These are phyloP conservation scores for Castanospermum australe DNA, from an alignment of 306 rosid genomes.

Conservation along the genomic window DNA sequence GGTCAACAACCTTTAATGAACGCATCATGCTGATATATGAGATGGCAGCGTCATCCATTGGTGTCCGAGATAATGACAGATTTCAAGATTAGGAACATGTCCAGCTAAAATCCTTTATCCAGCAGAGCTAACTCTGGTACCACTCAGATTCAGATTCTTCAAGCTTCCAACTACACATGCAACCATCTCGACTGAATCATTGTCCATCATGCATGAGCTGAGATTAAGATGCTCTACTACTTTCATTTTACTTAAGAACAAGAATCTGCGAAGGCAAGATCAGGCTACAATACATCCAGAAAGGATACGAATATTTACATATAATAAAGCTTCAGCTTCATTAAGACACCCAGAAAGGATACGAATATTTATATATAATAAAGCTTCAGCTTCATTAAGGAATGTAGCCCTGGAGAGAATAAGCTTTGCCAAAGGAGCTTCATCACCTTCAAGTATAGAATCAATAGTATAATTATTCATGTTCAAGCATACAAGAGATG, in stretches of 20 bases:
- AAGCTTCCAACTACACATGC: constrained; percentile 63
- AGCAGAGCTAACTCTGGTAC: constrained; percentile 66
- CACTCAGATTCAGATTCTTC: constrained; percentile 68
- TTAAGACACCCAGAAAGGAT: too few relatives aligned
- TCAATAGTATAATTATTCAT: constrained; percentile 80
- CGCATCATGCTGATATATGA: constrained; percentile 71
- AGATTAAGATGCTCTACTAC: constrained; percentile 76
- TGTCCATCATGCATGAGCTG: constrained; percentile 65
- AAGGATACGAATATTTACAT: constrained; percentile 48
- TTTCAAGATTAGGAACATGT: constrained; percentile 72
- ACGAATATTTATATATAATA: constrained; percentile 47
- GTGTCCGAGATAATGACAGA: constrained; percentile 68
- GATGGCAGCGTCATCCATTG: constrained; percentile 66
- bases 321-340: constrained; percentile 55
- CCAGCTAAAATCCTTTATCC: constrained; percentile 73
- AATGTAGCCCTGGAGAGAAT: constrained; percentile 65
- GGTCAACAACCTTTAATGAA: constrained; percentile 68
- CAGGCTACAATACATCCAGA: constrained; percentile 67
- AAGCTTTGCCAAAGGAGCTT: constrained; percentile 69
- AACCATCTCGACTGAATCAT: constrained; percentile 61
- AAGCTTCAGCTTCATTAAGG: constrained; percentile 53
- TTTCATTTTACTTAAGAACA: constrained; percentile 58
- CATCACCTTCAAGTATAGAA: constrained; percentile 51
- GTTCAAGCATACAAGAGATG: constrained; percentile 64
- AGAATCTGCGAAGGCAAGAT: constrained; percentile 53